Evolutionary conservation across 2,329 filamentous ascomycete genomes (phyloP), one percentile per base, ranked within the genome.

Genomic region (Cytospora chrysosperma): DNA sequence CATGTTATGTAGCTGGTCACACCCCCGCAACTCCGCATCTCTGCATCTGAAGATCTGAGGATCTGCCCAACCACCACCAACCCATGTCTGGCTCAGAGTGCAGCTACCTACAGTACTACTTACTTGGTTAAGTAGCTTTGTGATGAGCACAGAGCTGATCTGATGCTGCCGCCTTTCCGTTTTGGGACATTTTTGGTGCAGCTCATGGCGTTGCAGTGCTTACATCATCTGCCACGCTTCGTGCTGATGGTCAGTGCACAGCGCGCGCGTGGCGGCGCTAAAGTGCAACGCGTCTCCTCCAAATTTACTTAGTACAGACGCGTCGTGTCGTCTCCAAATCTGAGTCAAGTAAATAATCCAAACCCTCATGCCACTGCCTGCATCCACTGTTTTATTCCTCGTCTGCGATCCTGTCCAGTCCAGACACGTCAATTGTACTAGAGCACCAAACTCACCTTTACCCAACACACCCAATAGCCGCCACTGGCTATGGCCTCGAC

Each of bases 231-330:
- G 27, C 19, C 9, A 10, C 12, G 50, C n/a, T n/a, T n/a, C n/a
- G 26, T 3, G 12, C 27, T 15, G 3, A 17, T 15, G 15, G 19
- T 13, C 15, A 17, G 24, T 47, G 19, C 32, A 30, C 32, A 32
- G 9, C 43, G 9, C 43, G 37, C 37, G 21, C 54, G 51, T 26
- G 37, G 50, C 49, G 15, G 37, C 56, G 56, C 47, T 54, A 60
- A 59, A 57, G 28, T 62, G 62, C 62, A 30, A 62, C 65, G 65
- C 62, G 65, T 65, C 65, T 65, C 40, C 59, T 47, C 9, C 19
- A 21, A 19, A 19, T 21, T 53, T 13, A 28, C n/a, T n/a, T n/a
- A n/a, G n/a, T n/a, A n/a, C 59, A 30, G 57, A 58, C 60, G 54
- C 60, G 60, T 58, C 60, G 57, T n/a, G n/a, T n/a, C n/a, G n/a